A percentile compares a stretch with the other conserved stretches of the same genome.
phyloP scores from a whole-genome alignment of 73 alveolate species.

The Paramecium tetraurelia region DNA sequence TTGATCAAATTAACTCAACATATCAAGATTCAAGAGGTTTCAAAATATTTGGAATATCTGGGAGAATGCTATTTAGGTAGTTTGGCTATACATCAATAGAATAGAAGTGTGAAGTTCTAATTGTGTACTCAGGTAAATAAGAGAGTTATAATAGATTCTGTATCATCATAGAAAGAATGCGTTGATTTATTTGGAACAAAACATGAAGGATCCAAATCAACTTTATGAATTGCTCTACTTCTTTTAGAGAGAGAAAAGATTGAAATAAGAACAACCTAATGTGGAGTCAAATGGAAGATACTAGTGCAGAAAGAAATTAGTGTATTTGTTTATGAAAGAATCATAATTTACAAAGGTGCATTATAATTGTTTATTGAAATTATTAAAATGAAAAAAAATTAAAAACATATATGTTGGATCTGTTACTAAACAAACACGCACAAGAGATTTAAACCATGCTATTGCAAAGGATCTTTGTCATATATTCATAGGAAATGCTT shows the following conservation, averaged over 20 bases:
- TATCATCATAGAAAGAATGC: neutral
- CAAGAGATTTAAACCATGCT: neutral
- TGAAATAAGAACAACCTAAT: neutral
- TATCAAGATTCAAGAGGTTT: neutral
- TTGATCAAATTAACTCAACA: neutral
- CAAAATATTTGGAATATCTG: neutral
- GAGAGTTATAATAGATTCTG: neutral
- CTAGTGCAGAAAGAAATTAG: neutral
- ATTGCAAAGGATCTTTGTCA: conserved; percentile 29
- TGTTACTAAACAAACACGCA: neutral
- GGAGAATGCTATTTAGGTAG: neutral
- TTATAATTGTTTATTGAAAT: neutral
- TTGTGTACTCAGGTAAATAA: neutral
- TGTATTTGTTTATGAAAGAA: neutral
- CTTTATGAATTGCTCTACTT: neutral
- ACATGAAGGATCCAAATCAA: neutral
- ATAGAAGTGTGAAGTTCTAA: neutral
- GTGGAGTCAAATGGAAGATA: neutral
- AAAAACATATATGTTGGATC: conserved; percentile 14
- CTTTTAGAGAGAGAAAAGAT: neutral
- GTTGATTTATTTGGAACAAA: neutral
- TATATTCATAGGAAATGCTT: conserved; percentile 2
- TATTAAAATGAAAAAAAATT: neutral
- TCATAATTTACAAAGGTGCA: neutral
- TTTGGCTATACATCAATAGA: neutral